phyloP scores from a whole-genome alignment of 345 rosid species.

The Aquilaria malaccensis region DNA sequence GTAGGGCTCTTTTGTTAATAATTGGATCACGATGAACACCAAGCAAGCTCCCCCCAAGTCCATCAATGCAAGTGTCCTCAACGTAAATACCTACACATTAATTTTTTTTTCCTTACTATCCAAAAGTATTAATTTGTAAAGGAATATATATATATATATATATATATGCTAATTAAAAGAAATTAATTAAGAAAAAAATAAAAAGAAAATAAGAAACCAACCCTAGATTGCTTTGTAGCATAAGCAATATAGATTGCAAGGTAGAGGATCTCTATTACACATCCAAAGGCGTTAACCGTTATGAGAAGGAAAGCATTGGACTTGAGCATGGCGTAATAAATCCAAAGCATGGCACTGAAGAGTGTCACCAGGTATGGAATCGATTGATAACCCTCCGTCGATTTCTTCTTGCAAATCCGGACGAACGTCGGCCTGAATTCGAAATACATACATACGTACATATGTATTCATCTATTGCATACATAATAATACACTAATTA shows the following conservation, averaged over 20 bases:
- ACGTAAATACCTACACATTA: conserved; percentile 32
- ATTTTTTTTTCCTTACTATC: no score
- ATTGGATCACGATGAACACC: conserved; percentile 36
- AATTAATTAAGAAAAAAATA: background rate
- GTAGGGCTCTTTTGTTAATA: conserved; percentile 31
- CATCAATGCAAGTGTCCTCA: conserved; percentile 40
- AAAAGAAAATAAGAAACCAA: background rate
- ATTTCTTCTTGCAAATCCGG: conserved; percentile 31
- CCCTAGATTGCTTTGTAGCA: conserved; percentile 31
- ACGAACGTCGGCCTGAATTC: conserved; percentile 31
- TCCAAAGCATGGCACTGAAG: conserved; percentile 39
- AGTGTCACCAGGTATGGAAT: conserved; percentile 26
- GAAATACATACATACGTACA: background rate
- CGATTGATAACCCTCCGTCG: conserved; percentile 34
- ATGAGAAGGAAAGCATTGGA: conserved; percentile 34
- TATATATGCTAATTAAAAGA: background rate
- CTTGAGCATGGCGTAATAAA: conserved; percentile 29
- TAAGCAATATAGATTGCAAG: conserved; percentile 23
- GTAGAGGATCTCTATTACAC: conserved; percentile 32
- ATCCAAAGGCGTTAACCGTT: conserved; percentile 32
- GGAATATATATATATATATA: background rate
- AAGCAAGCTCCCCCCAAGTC: conserved; percentile 41
- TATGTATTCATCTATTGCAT: no score
- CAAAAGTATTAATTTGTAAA: no score
- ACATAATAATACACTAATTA: background rate